These are phyloP conservation scores for Ogataea saltuana DNA, from an alignment of 805 yeast species.

Conservation along the genomic window DNA sequence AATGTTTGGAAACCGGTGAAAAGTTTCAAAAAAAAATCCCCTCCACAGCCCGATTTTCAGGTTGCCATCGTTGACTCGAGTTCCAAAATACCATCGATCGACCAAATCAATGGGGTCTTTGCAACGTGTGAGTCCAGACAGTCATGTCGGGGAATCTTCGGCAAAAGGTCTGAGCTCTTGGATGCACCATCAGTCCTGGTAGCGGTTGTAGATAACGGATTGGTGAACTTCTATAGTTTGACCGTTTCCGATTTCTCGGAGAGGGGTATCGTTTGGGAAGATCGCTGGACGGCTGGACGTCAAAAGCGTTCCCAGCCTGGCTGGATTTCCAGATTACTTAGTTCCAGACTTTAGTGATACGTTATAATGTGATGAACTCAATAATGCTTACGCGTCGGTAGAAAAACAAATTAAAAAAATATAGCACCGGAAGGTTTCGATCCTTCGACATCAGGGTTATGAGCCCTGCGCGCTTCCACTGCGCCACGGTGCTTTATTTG, in stretches of 20 bases:
- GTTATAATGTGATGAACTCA: too few relatives aligned
- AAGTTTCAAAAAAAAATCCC: conserved; percentile 65
- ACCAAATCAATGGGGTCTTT: conserved; percentile 42
- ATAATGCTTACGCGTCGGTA: too few relatives aligned
- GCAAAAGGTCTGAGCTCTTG: conserved; percentile 38
- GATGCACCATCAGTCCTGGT: conserved; percentile 54
- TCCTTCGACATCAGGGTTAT: conserved; percentile 98
- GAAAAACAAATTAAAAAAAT: conserved; percentile 34
- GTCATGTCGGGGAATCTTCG: conserved; percentile 5
- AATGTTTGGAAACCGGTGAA: conserved; percentile 86
- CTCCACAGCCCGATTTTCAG: conserved; percentile 76
- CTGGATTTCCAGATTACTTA: too few relatives aligned
- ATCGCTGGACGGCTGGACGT: conserved; percentile 8
- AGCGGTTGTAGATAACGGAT: conserved; percentile 78
- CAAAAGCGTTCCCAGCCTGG: too few relatives aligned
- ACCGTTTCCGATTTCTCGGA: conserved; percentile 49
- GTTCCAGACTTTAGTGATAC: too few relatives aligned
- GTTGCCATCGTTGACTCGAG: conserved; percentile 57
- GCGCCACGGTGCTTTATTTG: conserved; percentile 84
- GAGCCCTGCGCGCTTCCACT: conserved; percentile 99
- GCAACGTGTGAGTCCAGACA: conserved; percentile 18
- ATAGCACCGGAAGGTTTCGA: conserved; percentile 95
- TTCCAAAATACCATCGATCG: conserved; percentile 47
- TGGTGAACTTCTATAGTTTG: conserved; percentile 63
- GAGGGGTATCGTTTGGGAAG: conserved; percentile 33